These are phyloP conservation scores for Schoenoplectus tabernaemontani DNA, from an alignment of 202 grass and related monocot species.

Conservation along the genomic window DNA sequence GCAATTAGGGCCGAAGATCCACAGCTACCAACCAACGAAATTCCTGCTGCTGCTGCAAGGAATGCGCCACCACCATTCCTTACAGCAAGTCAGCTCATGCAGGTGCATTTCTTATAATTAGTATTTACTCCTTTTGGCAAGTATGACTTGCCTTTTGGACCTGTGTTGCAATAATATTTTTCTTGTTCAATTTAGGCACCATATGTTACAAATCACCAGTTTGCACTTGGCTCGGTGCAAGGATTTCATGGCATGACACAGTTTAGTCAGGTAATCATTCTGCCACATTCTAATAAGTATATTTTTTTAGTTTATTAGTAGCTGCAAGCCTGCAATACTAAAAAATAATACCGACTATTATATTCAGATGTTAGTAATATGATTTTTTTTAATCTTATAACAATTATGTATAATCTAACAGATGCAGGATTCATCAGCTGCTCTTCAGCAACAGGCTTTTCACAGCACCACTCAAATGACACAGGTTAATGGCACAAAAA, in stretches of 20 bases:
- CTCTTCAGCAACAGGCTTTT: constrained; percentile 61
- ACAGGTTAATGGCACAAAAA: constrained; percentile 35
- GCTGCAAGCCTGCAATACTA: constrained; percentile 19
- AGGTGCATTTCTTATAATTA: constrained; percentile 42
- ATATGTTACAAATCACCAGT: constrained; percentile 54
- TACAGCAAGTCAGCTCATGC: constrained; percentile 66
- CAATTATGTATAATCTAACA: constrained; percentile 14
- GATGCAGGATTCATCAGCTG: constrained; percentile 56
- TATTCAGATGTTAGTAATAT: neutral
- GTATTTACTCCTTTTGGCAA: neutral
- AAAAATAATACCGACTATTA: neutral
- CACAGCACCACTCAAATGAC: constrained; percentile 49
- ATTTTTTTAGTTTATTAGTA: neutral
- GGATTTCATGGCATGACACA: constrained; percentile 60
- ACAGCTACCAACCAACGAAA: constrained; percentile 37
- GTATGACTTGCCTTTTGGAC: neutral
- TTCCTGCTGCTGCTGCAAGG: constrained; percentile 48
- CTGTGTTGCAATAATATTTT: constrained; percentile 10
- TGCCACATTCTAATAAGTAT: neutral
- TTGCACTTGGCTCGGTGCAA: constrained; percentile 54
- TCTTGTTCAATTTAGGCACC: constrained; percentile 41
- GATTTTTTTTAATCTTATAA: neutral
- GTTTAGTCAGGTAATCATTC: constrained; percentile 65
- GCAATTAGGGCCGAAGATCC: constrained; percentile 33
- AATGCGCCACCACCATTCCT: constrained; percentile 56